Percentiles rank a stretch among this genome's conserved stretches.
phyloP scores from a whole-genome alignment of 2,329 filamentous ascomycete species.

The Didymella pomorum region DNA sequence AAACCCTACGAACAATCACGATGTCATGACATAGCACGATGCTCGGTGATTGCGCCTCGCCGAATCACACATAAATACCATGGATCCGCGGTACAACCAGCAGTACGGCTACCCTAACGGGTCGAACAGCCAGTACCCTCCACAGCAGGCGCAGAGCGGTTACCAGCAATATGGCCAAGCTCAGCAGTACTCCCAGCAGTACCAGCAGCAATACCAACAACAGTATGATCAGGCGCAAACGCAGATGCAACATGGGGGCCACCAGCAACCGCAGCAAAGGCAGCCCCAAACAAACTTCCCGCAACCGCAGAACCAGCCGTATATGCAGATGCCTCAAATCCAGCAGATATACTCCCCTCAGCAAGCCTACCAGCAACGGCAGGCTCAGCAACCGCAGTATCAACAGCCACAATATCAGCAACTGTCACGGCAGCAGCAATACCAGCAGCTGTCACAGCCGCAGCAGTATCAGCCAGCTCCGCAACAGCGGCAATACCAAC shows the following conservation, averaged over 20 bases:
- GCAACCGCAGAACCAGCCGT: conserved; percentile 36
- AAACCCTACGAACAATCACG: conserved; percentile 23
- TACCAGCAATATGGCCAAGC: conserved; percentile 42
- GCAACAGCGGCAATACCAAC: conserved; percentile 16
- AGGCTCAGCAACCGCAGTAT: conserved; percentile 19
- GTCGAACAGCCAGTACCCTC: conserved; percentile 43
- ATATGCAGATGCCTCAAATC: conserved; percentile 30
- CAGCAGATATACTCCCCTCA: conserved; percentile 16
- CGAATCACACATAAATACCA: conserved; percentile 14
- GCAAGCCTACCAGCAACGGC: conserved; percentile 6
- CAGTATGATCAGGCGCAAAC: conserved; percentile 34
- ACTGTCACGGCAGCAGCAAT: not conserved
- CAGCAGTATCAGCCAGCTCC: conserved; percentile 23
- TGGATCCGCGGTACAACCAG: conserved; percentile 50
- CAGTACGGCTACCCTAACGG: conserved; percentile 41
- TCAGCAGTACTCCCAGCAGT: conserved; percentile 34
- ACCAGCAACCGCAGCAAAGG: conserved; percentile 23
- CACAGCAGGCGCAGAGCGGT: conserved; percentile 36
- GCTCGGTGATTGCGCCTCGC: conserved; percentile 25
- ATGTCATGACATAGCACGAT: conserved; percentile 30
- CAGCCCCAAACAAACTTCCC: conserved; percentile 34
- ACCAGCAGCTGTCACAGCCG: not conserved
- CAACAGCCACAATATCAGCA: conserved; percentile 16
- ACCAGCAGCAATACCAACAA: conserved; percentile 31
- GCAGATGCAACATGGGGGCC: conserved; percentile 35